A percentile compares a stretch with the other conserved stretches of the same genome.
Evolutionary conservation across 177 flowering plant species (phyloP).

Genomic region (Tripterygium wilfordii): DNA sequence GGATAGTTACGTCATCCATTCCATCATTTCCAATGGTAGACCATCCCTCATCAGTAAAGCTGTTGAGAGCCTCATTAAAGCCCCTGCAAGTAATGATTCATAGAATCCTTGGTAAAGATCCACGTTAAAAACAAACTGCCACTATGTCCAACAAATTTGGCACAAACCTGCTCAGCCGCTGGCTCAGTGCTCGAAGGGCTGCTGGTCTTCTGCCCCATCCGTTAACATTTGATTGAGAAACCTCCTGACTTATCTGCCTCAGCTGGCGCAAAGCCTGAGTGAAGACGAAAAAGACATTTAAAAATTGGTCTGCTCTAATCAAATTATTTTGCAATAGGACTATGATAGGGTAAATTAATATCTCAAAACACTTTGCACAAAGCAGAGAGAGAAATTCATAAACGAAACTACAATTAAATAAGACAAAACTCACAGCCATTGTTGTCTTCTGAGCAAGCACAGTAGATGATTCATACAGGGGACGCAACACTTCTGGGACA

Average conservation of each 20-base stretch:
- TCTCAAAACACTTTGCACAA: no score
- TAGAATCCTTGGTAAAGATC: no score
- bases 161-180: slow-evolving; percentile 90
- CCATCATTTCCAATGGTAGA: slow-evolving; percentile 82
- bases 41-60: slow-evolving; percentile 97
- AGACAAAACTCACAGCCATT: slow-evolving; percentile 57
- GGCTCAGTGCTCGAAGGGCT: slow-evolving; percentile 79
- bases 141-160: no score
- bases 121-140: background rate
- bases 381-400: no score
- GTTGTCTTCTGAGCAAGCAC: slow-evolving; percentile 90
- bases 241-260: slow-evolving; percentile 84
- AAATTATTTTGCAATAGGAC: no score
- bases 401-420: no score
- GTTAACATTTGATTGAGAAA: slow-evolving; percentile 52
- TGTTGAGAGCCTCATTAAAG: slow-evolving; percentile 91
- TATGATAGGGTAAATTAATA: no score
- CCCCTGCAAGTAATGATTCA: slow-evolving; percentile 74
- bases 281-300: background rate
- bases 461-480: slow-evolving; percentile 88
- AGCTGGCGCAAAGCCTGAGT: slow-evolving; percentile 86
- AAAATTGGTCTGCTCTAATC: no score
- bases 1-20: slow-evolving; percentile 87
- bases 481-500: slow-evolving; percentile 97
- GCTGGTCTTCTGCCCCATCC: slow-evolving; percentile 91